These are phyloP conservation scores for Termitomyces sp. DNA, from an alignment of 768 basidiomycete species.

Conservation along the genomic window DNA sequence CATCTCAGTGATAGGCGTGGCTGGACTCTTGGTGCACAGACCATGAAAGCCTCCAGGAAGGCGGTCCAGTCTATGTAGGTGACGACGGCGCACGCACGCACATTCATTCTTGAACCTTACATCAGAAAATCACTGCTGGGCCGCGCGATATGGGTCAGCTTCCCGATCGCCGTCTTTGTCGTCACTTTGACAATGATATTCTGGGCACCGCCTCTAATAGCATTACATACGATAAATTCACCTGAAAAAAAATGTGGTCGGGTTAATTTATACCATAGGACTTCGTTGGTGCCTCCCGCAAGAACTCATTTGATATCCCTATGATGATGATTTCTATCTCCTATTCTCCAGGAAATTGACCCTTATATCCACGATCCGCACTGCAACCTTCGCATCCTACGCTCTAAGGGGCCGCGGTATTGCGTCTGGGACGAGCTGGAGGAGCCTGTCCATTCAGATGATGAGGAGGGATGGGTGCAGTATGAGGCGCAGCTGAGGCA, in stretches of 20 bases:
- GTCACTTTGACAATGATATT: conserved; percentile 86
- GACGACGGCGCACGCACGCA: neutral
- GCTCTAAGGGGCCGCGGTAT: conserved; percentile 31
- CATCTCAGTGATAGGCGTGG: conserved; percentile 17
- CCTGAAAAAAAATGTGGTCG: neutral
- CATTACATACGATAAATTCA: conserved; percentile 24
- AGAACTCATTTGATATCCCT: conserved; percentile 4
- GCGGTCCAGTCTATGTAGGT: neutral
- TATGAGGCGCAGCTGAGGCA: conserved; percentile 37
- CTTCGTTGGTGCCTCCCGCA: conserved; percentile 10
- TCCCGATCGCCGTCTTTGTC: conserved; percentile 72
- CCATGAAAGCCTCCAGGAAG: too few species aligned
- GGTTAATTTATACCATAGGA: conserved; percentile 9
- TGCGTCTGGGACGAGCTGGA: conserved; percentile 44
- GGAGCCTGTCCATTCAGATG: conserved; percentile 41
- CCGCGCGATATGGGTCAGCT: conserved; percentile 86
- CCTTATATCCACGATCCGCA: too few species aligned
- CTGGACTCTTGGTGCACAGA: conserved; percentile 6
- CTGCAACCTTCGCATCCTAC: conserved; percentile 35
- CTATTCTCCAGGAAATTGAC: too few species aligned
- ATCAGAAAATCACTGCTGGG: conserved; percentile 87
- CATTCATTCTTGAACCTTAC: conserved; percentile 82
- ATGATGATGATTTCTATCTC: conserved; percentile 9
- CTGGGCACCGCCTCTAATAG: conserved; percentile 75
- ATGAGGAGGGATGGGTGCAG: conserved; percentile 39